Conservation (phyloP, 768 basidiomycete genomes). For the Psilocybe cubensis region DNA sequence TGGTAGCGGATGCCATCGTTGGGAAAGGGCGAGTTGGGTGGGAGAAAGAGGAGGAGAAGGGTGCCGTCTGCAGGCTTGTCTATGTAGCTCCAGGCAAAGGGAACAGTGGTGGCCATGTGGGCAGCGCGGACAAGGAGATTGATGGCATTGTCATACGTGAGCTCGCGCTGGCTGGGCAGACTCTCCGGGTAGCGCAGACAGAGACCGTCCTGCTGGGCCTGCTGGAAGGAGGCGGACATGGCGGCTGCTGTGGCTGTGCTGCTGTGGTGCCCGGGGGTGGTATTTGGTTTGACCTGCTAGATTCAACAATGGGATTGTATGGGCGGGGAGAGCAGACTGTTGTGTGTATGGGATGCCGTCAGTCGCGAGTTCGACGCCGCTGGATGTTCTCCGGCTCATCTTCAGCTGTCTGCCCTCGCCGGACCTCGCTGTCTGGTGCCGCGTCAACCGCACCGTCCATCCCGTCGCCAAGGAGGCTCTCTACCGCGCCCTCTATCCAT, state of each 20-base stretch:
- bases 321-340: too few species aligned
- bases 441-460: conserved; percentile 22
- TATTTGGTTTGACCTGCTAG: not conserved
- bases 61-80: conserved; percentile 70
- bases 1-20: conserved; percentile 79
- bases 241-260: not conserved
- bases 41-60: conserved; percentile 60
- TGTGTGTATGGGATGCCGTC: too few species aligned
- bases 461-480: conserved; percentile 24
- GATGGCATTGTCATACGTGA: conserved; percentile 61
- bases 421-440: conserved; percentile 22
- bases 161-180: conserved; percentile 55
- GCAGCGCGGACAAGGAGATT: conserved; percentile 66
- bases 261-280: not conserved
- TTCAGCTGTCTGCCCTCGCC: conserved; percentile 14
- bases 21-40: conserved; percentile 62
- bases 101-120: conserved; percentile 55
- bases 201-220: conserved; percentile 60
- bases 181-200: conserved; percentile 76
- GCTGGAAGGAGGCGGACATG: conserved; percentile 24
- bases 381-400: conserved; percentile 27
- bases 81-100: conserved; percentile 75
- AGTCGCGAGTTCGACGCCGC: conserved; percentile 16
- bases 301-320: too few species aligned
- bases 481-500: conserved; percentile 24